Evolutionary conservation across 2,329 filamentous ascomycete genomes (phyloP).

Genomic region (Monosporascus ibericus): DNA sequence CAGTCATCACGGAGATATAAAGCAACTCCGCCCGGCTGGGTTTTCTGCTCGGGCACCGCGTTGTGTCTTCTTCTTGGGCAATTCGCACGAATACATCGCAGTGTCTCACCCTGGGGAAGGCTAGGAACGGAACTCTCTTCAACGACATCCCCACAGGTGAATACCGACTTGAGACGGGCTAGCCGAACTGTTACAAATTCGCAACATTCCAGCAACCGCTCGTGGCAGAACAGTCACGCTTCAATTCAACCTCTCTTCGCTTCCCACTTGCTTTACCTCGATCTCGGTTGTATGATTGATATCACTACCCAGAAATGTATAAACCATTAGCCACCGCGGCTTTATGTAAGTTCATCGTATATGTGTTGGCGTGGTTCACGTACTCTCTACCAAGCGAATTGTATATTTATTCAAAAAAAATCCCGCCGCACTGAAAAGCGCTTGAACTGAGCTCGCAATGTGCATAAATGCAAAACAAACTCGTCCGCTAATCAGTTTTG

Average conservation of each 20-base stretch:
- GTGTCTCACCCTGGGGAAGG: background rate
- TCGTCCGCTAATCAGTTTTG: conserved; percentile 1
- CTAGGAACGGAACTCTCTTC: background rate
- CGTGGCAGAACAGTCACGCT: too few species aligned
- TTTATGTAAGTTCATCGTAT: background rate
- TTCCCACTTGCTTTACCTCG: too few species aligned
- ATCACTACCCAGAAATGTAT: background rate
- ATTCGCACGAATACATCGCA: background rate
- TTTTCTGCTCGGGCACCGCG: too few species aligned
- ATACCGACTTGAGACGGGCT: background rate
- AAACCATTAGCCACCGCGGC: background rate
- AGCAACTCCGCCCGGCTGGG: too few species aligned
- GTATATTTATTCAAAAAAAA: too few species aligned
- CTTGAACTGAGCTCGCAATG: too few species aligned
- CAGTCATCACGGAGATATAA: too few species aligned
- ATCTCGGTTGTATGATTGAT: background rate
- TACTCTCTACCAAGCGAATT: too few species aligned
- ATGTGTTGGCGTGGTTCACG: background rate
- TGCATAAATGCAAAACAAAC: background rate
- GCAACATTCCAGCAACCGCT: too few species aligned
- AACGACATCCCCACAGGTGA: background rate
- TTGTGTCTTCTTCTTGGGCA: background rate
- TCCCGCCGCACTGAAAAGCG: too few species aligned
- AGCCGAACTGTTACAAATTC: background rate
- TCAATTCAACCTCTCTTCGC: too few species aligned